Conservation (phyloP, 1,284 basidiomycete genomes). For the Malassezia equina region DNA sequence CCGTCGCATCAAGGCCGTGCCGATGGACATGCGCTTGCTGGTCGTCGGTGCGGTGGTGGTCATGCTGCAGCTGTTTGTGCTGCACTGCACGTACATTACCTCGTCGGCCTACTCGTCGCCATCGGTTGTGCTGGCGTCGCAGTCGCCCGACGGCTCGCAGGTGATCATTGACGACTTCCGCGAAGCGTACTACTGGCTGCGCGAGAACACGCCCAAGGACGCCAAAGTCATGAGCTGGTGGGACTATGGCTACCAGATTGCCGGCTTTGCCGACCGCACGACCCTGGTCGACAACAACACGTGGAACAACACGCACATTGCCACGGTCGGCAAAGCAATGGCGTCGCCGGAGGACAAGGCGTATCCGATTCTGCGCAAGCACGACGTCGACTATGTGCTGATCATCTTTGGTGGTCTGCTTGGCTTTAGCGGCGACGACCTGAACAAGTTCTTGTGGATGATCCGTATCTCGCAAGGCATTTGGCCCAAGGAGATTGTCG, state of each 20-base stretch:
- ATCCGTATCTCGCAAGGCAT: conserved; percentile 93
- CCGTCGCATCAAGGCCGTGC: conserved; percentile 57
- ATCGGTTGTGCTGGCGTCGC: conserved; percentile 82
- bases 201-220: conserved; percentile 83
- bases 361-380: conserved; percentile 89
- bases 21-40: conserved; percentile 68
- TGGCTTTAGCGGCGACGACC: conserved; percentile 95
- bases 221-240: conserved; percentile 98
- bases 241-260: conserved; percentile 99
- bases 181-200: conserved; percentile 99
- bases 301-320: conserved; percentile 79
- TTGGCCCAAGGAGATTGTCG: conserved; percentile 96
- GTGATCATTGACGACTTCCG: conserved; percentile 99
- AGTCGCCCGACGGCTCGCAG: conserved; percentile 70
- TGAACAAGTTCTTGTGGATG: conserved; percentile 88
- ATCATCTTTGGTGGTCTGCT: conserved; percentile 94
- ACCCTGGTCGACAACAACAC: conserved; percentile 99
- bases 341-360: conserved; percentile 83
- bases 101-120: conserved; percentile 92
- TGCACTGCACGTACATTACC: conserved; percentile 96
- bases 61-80: conserved; percentile 65
- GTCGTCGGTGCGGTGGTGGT: conserved; percentile 68
- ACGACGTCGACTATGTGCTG: conserved; percentile 95
- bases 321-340: conserved; percentile 60
- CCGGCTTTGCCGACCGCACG: conserved; percentile 94